These are phyloP conservation scores for Chenopodium berlandieri DNA, from an alignment of 148 eudicot species.

Conservation along the genomic window DNA sequence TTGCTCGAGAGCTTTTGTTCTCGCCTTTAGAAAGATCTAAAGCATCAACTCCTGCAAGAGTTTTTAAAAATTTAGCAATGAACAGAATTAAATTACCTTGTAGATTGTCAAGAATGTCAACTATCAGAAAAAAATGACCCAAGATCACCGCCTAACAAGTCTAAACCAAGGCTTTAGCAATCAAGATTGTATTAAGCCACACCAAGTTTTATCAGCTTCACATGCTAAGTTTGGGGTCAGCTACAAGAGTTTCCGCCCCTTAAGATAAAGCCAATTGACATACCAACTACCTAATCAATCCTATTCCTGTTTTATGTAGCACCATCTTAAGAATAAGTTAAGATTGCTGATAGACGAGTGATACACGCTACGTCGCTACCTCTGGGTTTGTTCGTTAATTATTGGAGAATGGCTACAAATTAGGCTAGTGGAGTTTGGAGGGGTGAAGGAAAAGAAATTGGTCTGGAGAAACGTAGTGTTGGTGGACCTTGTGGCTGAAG, in stretches of 20 bases:
- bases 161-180: neutral
- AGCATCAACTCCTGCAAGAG: constrained; percentile 40
- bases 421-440: no score
- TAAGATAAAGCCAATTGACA: neutral
- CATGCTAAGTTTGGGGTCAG: neutral
- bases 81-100: neutral
- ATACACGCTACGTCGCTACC: no score
- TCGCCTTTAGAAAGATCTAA: constrained; percentile 43
- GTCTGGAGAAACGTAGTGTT: no score
- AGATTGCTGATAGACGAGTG: no score
- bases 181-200: neutral
- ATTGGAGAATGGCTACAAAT: no score
- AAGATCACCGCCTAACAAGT: neutral
- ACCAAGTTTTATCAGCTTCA: neutral
- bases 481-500: no score
- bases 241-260: neutral
- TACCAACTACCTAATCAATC: neutral
- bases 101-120: neutral
- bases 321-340: no score
- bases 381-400: no score
- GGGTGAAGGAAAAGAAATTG: no score
- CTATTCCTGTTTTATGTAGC: neutral
- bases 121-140: neutral
- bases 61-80: neutral
- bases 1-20: constrained; percentile 65